phyloP scores from a whole-genome alignment of 2,329 filamentous ascomycete species.

The Aureobasidium zeae region DNA sequence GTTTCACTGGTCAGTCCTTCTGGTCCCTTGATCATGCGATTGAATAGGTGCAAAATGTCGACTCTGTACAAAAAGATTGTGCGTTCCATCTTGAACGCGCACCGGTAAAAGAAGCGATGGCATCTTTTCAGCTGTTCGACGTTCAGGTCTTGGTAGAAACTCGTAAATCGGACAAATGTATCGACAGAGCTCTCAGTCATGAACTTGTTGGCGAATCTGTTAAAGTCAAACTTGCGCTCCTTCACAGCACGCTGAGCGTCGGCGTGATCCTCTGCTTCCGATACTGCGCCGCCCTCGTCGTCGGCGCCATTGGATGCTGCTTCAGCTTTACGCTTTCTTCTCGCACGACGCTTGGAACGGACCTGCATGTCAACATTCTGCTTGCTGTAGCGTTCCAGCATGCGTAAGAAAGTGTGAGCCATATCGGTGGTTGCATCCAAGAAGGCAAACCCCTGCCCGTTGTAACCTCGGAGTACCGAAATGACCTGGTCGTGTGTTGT shows the following conservation, averaged over 20 bases:
- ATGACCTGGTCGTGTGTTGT: constrained; percentile 82
- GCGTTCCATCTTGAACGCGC: constrained; percentile 92
- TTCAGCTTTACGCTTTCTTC: constrained; percentile 57
- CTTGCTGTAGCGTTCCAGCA: constrained; percentile 88
- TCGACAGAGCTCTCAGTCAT: constrained; percentile 76
- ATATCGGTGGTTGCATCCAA: constrained; percentile 87
- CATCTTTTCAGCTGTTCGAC: constrained; percentile 76
- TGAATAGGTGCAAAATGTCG: constrained; percentile 80
- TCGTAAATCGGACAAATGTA: constrained; percentile 73
- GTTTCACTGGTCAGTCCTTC: constrained; percentile 58
- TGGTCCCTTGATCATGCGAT: constrained; percentile 86
- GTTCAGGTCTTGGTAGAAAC: constrained; percentile 71
- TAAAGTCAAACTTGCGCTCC: constrained; percentile 92
- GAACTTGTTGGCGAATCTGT: constrained; percentile 70
- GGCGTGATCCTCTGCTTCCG: constrained; percentile 58
- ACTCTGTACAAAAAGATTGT: constrained; percentile 80
- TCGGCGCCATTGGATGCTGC: constrained; percentile 29
- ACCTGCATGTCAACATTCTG: constrained; percentile 92
- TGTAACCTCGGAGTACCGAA: constrained; percentile 73
- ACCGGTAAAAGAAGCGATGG: constrained; percentile 87
- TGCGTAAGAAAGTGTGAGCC: constrained; percentile 80
- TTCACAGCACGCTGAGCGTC: constrained; percentile 61
- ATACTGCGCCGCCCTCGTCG: constrained; percentile 47
- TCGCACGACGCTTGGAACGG: constrained; percentile 64
- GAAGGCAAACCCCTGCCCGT: constrained; percentile 88